Evolutionary conservation across 495 filamentous ascomycete species (phyloP).

Genomic region (Podospora bellae-mahoneyi): DNA sequence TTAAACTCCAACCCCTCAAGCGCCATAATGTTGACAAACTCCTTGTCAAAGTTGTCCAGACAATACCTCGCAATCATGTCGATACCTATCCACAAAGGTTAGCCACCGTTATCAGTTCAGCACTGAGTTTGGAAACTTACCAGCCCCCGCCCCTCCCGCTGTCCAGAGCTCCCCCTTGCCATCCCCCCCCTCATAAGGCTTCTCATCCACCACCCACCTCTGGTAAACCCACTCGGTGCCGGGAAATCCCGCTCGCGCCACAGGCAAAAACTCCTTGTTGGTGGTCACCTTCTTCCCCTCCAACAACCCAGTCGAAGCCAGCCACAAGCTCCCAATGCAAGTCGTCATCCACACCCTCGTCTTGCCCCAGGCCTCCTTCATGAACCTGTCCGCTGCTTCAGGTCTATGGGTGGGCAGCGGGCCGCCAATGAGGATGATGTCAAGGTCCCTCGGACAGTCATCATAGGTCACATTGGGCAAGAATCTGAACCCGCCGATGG

Average conservation of each 20-base stretch:
- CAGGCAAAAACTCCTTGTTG: constrained; percentile 17
- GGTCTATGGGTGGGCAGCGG: constrained; percentile 25
- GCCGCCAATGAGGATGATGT: constrained; percentile 25
- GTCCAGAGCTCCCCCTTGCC: constrained; percentile 31
- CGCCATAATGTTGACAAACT: constrained; percentile 24
- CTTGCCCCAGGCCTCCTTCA: constrained; percentile 26
- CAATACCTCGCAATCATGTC: constrained; percentile 29
- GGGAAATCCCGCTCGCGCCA: constrained; percentile 17
- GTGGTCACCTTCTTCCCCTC: constrained; percentile 23
- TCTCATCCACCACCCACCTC: constrained; percentile 29
- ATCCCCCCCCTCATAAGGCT: constrained; percentile 15
- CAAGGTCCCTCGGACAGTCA: constrained; percentile 26
- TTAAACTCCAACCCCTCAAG: constrained; percentile 22
- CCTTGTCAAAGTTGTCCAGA: constrained; percentile 22
- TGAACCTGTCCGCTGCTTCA: constrained; percentile 20
- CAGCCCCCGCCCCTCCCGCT: constrained; percentile 24
- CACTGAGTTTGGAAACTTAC: constrained; percentile 9
- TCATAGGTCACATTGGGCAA: constrained; percentile 25
- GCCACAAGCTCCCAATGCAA: constrained; percentile 27
- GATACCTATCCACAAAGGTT: constrained; percentile 16
- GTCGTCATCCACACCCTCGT: constrained; percentile 29
- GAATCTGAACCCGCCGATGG: constrained; percentile 13
- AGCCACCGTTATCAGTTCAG: neutral
- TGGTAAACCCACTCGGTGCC: constrained; percentile 23
- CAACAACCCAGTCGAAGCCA: constrained; percentile 21